Percentiles rank a stretch among this genome's conserved stretches.
Evolutionary conservation across 495 filamentous ascomycete species (phyloP).

Genomic region (Lichenothelia convexa): DNA sequence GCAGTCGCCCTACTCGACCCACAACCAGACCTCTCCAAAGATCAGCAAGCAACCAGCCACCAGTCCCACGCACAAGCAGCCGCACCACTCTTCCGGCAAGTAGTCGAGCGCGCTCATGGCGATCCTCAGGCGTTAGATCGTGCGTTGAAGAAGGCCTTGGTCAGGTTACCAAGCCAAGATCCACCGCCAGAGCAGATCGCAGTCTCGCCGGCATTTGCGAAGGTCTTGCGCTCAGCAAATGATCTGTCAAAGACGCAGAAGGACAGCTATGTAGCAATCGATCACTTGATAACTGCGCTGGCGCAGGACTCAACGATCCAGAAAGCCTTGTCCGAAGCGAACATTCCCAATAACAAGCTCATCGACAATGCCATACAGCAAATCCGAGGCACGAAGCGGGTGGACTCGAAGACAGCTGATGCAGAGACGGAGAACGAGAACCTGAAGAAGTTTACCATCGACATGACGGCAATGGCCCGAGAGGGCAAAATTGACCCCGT

Average conservation of each 20-base stretch:
- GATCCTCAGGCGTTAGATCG: slow-evolving; percentile 79
- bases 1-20: slow-evolving; percentile 80
- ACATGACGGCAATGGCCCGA: slow-evolving; percentile 84
- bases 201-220: slow-evolving; percentile 61
- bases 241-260: slow-evolving; percentile 94
- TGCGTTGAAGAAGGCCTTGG: slow-evolving; percentile 73
- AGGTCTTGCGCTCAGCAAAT: slow-evolving; percentile 60
- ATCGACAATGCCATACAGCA: slow-evolving; percentile 73
- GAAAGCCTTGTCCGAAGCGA: slow-evolving; percentile 58
- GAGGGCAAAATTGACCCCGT: slow-evolving; percentile 98
- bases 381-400: slow-evolving; percentile 76
- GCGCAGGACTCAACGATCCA: slow-evolving; percentile 63
- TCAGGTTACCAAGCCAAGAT: slow-evolving; percentile 81
- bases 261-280: slow-evolving; percentile 81
- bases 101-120: slow-evolving; percentile 82
- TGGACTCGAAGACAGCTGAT: slow-evolving; percentile 91
- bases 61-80: slow-evolving; percentile 37
- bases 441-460: slow-evolving; percentile 91
- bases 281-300: slow-evolving; percentile 74
- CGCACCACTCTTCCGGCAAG: slow-evolving; percentile 72
- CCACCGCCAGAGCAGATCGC: slow-evolving; percentile 77
- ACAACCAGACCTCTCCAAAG: slow-evolving; percentile 53
- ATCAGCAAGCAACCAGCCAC: slow-evolving; percentile 42
- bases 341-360: slow-evolving; percentile 78
- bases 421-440: slow-evolving; percentile 80